Percentiles rank a stretch among this genome's conserved stretches.
These are phyloP conservation scores for Cercophora sp. DNA, from an alignment of 495 filamentous ascomycete genomes.

Conservation along the genomic window DNA sequence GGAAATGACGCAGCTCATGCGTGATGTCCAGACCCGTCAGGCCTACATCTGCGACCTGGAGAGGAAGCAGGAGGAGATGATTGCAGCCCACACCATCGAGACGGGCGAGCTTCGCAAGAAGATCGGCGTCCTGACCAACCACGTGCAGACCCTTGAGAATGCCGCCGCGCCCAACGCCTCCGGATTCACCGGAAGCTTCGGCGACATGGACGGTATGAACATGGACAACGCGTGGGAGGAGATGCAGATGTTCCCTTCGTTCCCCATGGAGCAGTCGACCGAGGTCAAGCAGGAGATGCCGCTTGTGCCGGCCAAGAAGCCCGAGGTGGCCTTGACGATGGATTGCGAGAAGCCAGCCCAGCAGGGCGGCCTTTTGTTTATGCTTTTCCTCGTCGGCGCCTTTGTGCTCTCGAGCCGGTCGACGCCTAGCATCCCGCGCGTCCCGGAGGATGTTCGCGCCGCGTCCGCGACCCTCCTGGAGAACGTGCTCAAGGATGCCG, in stretches of 20 bases:
- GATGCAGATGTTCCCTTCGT: conserved; percentile 68
- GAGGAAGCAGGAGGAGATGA: conserved; percentile 87
- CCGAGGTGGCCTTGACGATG: conserved; percentile 45
- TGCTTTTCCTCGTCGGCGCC: conserved; percentile 93
- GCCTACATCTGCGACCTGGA: conserved; percentile 72
- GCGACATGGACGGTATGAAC: conserved; percentile 75
- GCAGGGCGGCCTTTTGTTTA: conserved; percentile 62
- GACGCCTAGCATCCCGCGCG: conserved; percentile 68
- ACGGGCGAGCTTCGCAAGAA: conserved; percentile 94
- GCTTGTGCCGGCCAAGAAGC: conserved; percentile 54
- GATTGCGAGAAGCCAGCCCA: conserved; percentile 60
- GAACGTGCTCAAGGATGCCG: conserved; percentile 79
- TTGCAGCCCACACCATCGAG: conserved; percentile 85
- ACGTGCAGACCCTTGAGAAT: conserved; percentile 74
- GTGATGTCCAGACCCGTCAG: conserved; percentile 65
- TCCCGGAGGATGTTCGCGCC: conserved; percentile 89
- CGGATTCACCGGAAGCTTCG: conserved; percentile 63
- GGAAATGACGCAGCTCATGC: conserved; percentile 62
- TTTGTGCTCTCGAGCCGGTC: conserved; percentile 86
- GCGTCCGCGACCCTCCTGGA: conserved; percentile 88
- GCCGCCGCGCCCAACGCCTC: conserved; percentile 55
- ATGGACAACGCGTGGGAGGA: conserved; percentile 81
- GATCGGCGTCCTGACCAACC: conserved; percentile 81
- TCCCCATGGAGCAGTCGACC: conserved; percentile 44
- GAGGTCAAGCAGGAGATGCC: conserved; percentile 53